A percentile compares a stretch with the other conserved stretches of the same genome.
Evolutionary conservation across 148 eudicot genomes (phyloP).

Genomic region (Nepenthes gracilis): DNA sequence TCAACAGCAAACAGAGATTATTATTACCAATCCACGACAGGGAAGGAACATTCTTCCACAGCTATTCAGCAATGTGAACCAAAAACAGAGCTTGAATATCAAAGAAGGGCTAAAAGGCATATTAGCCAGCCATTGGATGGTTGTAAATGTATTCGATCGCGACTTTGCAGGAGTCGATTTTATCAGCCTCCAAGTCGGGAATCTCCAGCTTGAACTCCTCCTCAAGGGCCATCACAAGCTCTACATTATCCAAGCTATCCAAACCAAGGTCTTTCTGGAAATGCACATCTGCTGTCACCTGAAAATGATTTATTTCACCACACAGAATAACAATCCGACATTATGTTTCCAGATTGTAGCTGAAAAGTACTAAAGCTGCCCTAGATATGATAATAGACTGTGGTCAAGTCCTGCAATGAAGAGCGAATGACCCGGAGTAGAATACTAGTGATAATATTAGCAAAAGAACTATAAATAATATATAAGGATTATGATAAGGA

Average conservation of each 20-base stretch:
- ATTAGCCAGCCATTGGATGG: slow-evolving; percentile 75
- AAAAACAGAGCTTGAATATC: background rate
- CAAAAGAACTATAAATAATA: too few relatives aligned
- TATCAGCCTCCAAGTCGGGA: slow-evolving; percentile 82
- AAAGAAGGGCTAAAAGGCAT: background rate
- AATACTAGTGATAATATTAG: too few relatives aligned
- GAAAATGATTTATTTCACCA: slow-evolving; percentile 11
- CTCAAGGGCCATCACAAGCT: slow-evolving; percentile 76
- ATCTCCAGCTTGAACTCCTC: slow-evolving; percentile 90
- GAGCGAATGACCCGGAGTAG: too few relatives aligned
- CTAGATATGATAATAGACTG: too few relatives aligned
- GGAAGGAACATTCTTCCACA: background rate
- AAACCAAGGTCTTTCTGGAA: slow-evolving; percentile 63
- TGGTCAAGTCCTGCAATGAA: too few relatives aligned
- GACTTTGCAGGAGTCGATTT: slow-evolving; percentile 54
- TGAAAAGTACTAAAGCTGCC: background rate
- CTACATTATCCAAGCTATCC: slow-evolving; percentile 76
- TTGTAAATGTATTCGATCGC: slow-evolving; percentile 77
- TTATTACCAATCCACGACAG: too few relatives aligned
- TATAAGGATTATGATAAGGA: too few relatives aligned
- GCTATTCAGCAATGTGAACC: background rate
- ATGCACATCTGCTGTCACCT: slow-evolving; percentile 73
- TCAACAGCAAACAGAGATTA: too few relatives aligned
- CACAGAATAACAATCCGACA: background rate
- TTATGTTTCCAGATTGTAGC: background rate